Evolutionary conservation across 2,329 filamentous ascomycete species (phyloP).

Genomic region (Pseudocercospora macadamiae): DNA sequence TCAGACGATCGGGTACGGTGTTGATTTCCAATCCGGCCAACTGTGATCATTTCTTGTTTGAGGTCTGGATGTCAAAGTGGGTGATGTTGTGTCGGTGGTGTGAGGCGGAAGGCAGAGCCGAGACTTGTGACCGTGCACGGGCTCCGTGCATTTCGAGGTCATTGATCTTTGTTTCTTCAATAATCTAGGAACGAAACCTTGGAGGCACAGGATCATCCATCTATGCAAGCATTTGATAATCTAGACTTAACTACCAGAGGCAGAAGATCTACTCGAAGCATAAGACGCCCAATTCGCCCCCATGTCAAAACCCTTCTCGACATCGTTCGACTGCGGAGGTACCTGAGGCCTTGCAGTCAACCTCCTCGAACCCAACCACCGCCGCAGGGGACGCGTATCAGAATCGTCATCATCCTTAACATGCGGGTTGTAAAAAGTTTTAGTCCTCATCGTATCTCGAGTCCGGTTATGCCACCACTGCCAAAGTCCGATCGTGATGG

Average conservation of each 20-base stretch:
- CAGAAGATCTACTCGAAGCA: background rate
- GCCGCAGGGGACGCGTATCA: too few species aligned
- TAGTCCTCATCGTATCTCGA: background rate
- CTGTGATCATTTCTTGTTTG: background rate
- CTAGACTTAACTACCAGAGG: background rate
- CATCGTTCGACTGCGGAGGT: background rate
- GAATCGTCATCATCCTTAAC: too few species aligned
- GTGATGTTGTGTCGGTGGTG: background rate
- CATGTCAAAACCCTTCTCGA: background rate
- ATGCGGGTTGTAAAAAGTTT: background rate
- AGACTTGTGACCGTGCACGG: background rate
- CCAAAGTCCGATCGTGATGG: background rate
- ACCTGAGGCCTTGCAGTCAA: too few species aligned
- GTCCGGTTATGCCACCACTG: background rate
- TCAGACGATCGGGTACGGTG: background rate
- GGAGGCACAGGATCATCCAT: too few species aligned
- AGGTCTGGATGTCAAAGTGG: background rate
- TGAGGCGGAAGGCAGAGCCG: background rate
- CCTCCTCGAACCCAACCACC: too few species aligned
- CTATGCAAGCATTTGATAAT: too few species aligned
- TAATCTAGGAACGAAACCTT: too few species aligned
- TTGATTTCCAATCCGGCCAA: slow-evolving; percentile 1
- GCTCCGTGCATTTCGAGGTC: too few species aligned
- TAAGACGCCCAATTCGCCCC: background rate
- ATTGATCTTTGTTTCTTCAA: too few species aligned